Evolutionary conservation across 2,329 filamentous ascomycete genomes (phyloP).

Genomic region (Exophiala phaeomuriformis): DNA sequence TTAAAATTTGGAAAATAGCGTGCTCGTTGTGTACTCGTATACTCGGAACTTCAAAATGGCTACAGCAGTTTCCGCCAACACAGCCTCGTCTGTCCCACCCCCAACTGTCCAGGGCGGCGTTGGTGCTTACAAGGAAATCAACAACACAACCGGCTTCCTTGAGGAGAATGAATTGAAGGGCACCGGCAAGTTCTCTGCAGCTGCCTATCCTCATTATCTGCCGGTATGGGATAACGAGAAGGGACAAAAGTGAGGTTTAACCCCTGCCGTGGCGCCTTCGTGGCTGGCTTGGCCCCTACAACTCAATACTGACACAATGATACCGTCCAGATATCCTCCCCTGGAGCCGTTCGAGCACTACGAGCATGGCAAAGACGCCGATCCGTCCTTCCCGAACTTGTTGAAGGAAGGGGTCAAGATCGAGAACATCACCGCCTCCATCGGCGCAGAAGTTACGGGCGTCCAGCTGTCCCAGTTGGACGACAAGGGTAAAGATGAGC

Average conservation of each 20-base stretch:
- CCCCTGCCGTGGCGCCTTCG: not conserved
- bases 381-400: slow-evolving; percentile 61
- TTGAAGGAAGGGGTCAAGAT: slow-evolving; percentile 39
- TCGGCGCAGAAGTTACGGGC: slow-evolving; percentile 33
- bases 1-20: too few relatives aligned
- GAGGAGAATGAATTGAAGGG: slow-evolving; percentile 50
- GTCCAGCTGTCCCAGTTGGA: slow-evolving; percentile 31
- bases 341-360: slow-evolving; percentile 63
- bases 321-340: slow-evolving; percentile 48
- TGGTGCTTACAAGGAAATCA: slow-evolving; percentile 25
- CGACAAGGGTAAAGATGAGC: slow-evolving; percentile 30
- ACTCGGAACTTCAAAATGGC: not conserved
- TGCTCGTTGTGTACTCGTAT: not conserved
- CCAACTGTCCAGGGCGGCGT: slow-evolving; percentile 4
- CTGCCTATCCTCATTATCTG: slow-evolving; percentile 64
- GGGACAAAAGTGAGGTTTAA: slow-evolving; percentile 26
- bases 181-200: slow-evolving; percentile 46
- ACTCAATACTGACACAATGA: not conserved
- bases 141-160: slow-evolving; percentile 25
- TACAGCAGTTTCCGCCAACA: slow-evolving; percentile 1
- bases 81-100: slow-evolving; percentile 1
- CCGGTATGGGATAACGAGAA: slow-evolving; percentile 60
- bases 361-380: slow-evolving; percentile 69
- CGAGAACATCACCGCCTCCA: slow-evolving; percentile 30
- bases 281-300: not conserved